A percentile compares a stretch with the other conserved stretches of the same genome.
phyloP scores from a whole-genome alignment of 23 red algal genomes.

The Agarophyton chilense region DNA sequence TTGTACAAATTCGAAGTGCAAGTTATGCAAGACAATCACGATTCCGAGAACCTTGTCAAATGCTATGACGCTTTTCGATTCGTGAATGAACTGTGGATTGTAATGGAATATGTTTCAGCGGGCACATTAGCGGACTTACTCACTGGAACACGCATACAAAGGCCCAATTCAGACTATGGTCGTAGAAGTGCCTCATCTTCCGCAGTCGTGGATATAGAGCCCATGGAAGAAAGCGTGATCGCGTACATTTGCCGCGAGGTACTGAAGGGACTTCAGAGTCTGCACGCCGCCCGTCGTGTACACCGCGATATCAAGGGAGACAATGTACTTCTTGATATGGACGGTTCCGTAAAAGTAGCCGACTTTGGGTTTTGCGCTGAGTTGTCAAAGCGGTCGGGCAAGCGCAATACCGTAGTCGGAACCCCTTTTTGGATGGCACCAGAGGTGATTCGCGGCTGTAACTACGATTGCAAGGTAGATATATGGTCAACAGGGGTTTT shows the following conservation, averaged over 20 bases:
- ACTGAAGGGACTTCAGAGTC: constrained; percentile 60
- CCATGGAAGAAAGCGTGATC: constrained; percentile 69
- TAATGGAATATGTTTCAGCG: constrained; percentile 93
- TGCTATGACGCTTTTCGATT: constrained; percentile 81
- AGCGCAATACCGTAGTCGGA: constrained; percentile 80
- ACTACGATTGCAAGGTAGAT: constrained; percentile 91
- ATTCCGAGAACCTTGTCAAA: constrained; percentile 59
- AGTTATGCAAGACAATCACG: constrained; percentile 57
- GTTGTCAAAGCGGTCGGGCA: constrained; percentile 54
- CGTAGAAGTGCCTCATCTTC: background rate
- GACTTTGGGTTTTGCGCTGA: constrained; percentile 92
- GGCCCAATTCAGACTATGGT: background rate
- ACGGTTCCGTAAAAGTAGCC: constrained; percentile 86
- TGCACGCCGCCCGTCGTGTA: constrained; percentile 71
- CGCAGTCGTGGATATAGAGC: background rate
- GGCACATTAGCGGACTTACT: constrained; percentile 89
- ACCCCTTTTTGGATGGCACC: constrained; percentile 99
- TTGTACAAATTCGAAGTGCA: constrained; percentile 74
- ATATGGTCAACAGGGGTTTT: constrained; percentile 92
- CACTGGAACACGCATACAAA: constrained; percentile 3
- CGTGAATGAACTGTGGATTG: constrained; percentile 79
- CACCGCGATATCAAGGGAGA: constrained; percentile 92
- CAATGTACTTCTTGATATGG: constrained; percentile 76
- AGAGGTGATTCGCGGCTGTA: constrained; percentile 88
- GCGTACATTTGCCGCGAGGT: constrained; percentile 77